A percentile compares a stretch with the other conserved stretches of the same genome.
phyloP scores from a whole-genome alignment of 2,329 filamentous ascomycete genomes.

The Pseudogymnoascus sp. region DNA sequence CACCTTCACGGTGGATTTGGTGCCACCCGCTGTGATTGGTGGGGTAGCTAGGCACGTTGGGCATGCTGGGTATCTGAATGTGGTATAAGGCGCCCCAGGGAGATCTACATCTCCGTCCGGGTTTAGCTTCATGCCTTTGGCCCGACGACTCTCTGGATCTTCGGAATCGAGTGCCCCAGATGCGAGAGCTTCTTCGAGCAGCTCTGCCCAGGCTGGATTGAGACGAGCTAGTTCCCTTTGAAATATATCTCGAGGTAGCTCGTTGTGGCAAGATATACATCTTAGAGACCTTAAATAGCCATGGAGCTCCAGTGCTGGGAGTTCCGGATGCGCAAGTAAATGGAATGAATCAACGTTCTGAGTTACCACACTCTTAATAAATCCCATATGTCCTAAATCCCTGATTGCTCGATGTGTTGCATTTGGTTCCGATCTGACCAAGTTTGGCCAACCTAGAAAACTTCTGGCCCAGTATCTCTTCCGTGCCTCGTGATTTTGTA shows the following conservation, averaged over 20 bases:
- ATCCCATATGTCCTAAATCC: conserved; percentile 62
- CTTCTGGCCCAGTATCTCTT: conserved; percentile 95
- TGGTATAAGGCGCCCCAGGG: conserved; percentile 77
- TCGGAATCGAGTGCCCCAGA: conserved; percentile 72
- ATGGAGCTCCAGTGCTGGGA: conserved; percentile 79
- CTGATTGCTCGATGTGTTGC: conserved; percentile 68
- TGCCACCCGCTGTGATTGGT: conserved; percentile 47
- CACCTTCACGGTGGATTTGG: conserved; percentile 52
- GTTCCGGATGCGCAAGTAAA: conserved; percentile 60
- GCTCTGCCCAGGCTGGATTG: conserved; percentile 79
- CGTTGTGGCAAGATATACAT: conserved; percentile 69
- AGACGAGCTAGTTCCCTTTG: conserved; percentile 67
- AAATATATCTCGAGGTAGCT: conserved; percentile 65
- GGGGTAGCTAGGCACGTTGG: conserved; percentile 66
- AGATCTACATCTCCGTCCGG: conserved; percentile 93
- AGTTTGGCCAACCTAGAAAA: conserved; percentile 83
- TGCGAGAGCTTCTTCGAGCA: conserved; percentile 63
- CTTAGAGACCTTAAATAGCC: conserved; percentile 77
- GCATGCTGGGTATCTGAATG: conserved; percentile 86
- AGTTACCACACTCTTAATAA: conserved; percentile 73
- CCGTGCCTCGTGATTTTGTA: conserved; percentile 69
- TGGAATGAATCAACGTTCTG: conserved; percentile 99
- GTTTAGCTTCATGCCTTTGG: conserved; percentile 71
- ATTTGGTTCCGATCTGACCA: conserved; percentile 75
- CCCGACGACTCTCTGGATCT: conserved; percentile 60